Percentiles rank a stretch among this genome's conserved stretches.
Evolutionary conservation across 2,329 filamentous ascomycete genomes (phyloP).

Genomic region (Apiospora koreana): DNA sequence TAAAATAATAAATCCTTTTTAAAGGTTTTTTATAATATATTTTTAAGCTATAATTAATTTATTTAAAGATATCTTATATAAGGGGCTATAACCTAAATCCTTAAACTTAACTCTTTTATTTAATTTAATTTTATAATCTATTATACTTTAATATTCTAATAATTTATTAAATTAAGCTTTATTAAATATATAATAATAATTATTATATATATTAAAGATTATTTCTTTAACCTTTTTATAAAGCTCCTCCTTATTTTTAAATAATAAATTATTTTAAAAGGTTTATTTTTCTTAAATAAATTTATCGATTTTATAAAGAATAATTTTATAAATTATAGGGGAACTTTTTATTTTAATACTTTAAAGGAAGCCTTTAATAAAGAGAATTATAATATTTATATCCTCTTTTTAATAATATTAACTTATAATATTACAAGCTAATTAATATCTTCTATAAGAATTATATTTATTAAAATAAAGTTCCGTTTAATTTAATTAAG

Average conservation of each 20-base stretch:
- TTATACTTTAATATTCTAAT: background rate
- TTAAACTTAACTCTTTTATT: background rate
- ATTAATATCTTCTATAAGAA: conserved; percentile 12
- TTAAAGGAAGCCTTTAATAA: no score
- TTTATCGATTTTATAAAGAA: background rate
- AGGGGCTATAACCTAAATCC: background rate
- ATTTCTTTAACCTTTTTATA: background rate
- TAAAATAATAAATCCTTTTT: background rate
- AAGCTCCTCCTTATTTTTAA: background rate
- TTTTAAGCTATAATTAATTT: background rate
- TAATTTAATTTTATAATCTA: background rate
- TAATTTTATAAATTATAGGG: conserved; percentile 11
- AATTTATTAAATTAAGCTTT: background rate
- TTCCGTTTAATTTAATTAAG: no score
- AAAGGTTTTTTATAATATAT: background rate
- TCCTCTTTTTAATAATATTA: no score
- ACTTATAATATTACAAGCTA: no score
- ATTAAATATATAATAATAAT: background rate
- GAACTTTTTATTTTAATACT: background rate
- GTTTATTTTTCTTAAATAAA: background rate
- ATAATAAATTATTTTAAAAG: background rate
- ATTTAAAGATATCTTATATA: conserved; percentile 1
- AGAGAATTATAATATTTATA: conserved; percentile 1
- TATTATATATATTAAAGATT: background rate
- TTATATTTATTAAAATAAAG: no score